Conservation (phyloP, 108 stramenopile species). For the Pseudonitzschia pungens region DNA sequence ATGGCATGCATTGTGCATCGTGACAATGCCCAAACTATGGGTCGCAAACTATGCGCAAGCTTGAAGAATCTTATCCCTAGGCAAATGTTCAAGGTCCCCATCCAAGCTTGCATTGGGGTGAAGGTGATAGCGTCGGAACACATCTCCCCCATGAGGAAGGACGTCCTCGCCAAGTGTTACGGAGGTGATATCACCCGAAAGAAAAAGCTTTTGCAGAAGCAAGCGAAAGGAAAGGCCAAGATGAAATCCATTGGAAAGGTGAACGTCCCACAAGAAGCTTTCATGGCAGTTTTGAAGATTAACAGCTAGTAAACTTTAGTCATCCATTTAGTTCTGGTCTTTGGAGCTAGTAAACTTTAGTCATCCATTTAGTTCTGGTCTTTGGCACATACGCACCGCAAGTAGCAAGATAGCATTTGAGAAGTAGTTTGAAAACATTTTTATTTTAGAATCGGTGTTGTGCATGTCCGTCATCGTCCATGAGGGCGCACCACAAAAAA, state of each 20-base stretch:
- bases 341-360: not conserved
- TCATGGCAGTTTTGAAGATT: slow-evolving; percentile 93
- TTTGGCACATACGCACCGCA: not conserved
- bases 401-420: too few relatives aligned
- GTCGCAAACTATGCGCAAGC: slow-evolving; percentile 75
- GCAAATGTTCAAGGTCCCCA: slow-evolving; percentile 99
- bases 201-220: slow-evolving; percentile 98
- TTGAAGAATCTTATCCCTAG: slow-evolving; percentile 95
- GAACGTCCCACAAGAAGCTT: slow-evolving; percentile 97
- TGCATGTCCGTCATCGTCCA: not conserved
- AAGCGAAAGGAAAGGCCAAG: slow-evolving; percentile 98
- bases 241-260: slow-evolving; percentile 99
- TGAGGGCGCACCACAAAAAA: slow-evolving; percentile 6
- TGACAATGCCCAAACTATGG: slow-evolving; percentile 83
- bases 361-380: not conserved
- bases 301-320: slow-evolving; percentile 24
- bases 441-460: too few relatives aligned
- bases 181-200: slow-evolving; percentile 99
- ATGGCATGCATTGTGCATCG: slow-evolving; percentile 93
- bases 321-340: not conserved
- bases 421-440: too few relatives aligned
- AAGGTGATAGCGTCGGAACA: slow-evolving; percentile 87
- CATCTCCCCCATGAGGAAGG: slow-evolving; percentile 97
- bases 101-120: slow-evolving; percentile 86
- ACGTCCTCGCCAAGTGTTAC: slow-evolving; percentile 97